Evolutionary conservation across 148 eudicot species (phyloP).

Genomic region (Drosera capensis): DNA sequence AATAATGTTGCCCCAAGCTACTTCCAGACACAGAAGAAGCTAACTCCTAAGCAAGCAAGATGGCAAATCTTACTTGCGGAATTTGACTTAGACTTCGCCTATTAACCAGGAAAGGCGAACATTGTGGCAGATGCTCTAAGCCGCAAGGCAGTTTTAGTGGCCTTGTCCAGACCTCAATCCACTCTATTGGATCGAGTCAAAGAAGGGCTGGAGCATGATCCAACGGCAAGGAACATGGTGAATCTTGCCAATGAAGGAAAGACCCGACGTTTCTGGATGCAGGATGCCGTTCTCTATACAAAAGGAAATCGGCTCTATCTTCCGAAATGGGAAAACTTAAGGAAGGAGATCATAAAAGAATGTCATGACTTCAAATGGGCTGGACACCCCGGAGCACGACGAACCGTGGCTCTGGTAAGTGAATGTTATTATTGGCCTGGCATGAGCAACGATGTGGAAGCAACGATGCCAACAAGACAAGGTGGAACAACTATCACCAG

Average conservation of each 20-base stretch:
- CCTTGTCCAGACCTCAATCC: background rate
- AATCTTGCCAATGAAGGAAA: too few relatives aligned
- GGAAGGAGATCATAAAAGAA: background rate
- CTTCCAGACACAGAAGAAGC: background rate
- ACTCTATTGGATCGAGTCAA: background rate
- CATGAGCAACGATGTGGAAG: background rate
- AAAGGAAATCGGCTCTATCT: background rate
- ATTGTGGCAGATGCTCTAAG: background rate
- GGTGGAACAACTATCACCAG: background rate
- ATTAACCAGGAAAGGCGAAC: background rate
- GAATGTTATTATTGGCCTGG: background rate
- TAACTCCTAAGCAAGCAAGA: conserved; percentile 1
- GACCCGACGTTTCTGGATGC: background rate
- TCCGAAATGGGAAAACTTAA: background rate
- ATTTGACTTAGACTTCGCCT: background rate
- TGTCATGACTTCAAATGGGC: background rate
- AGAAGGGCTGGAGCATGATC: background rate
- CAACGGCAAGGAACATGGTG: background rate
- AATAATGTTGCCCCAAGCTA: conserved; percentile 3
- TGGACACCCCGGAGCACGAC: background rate
- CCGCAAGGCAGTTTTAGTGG: background rate
- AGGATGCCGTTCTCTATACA: conserved; percentile 1
- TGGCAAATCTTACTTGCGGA: conserved; percentile 4
- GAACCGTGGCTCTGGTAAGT: background rate
- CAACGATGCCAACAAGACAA: background rate